A percentile compares a stretch with the other conserved stretches of the same genome.
Conservation (phyloP, 2,329 filamentous ascomycete genomes). For the Dactylella cylindrospora region DNA sequence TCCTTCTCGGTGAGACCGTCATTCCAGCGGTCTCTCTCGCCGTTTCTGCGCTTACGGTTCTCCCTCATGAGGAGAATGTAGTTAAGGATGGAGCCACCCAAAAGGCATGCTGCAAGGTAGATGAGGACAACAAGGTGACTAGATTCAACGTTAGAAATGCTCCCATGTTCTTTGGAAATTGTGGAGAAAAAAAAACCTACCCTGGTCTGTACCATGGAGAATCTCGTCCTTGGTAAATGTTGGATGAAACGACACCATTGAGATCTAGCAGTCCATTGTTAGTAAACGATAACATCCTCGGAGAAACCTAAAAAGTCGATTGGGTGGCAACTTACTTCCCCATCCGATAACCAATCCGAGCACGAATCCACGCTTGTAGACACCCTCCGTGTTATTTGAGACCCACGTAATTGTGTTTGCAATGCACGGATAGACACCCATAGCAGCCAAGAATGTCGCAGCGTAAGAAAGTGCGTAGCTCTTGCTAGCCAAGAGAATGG, state of each 20-base stretch:
- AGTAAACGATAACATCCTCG: not conserved
- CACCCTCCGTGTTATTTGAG: constrained; percentile 83
- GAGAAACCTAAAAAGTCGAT: too few species aligned
- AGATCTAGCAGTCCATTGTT: constrained; percentile 71
- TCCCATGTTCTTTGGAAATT: not conserved
- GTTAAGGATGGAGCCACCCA: constrained; percentile 69
- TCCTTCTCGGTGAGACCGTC: constrained; percentile 66
- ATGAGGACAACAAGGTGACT: constrained; percentile 70
- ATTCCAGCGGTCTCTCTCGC: constrained; percentile 65
- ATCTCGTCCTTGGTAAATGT: constrained; percentile 32
- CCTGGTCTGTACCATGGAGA: constrained; percentile 39
- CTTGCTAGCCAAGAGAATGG: constrained; percentile 70
- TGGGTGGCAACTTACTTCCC: constrained; percentile 21
- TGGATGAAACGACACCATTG: constrained; percentile 73
- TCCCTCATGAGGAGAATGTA: constrained; percentile 64
- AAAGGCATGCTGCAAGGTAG: constrained; percentile 69
- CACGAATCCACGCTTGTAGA: constrained; percentile 86
- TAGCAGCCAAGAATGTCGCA: constrained; percentile 77
- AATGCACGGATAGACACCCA: constrained; percentile 86
- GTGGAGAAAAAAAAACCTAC: constrained; percentile 1
- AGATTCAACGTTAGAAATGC: constrained; percentile 54
- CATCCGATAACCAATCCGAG: constrained; percentile 77
- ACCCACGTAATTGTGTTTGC: constrained; percentile 86
- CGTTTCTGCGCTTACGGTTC: constrained; percentile 66
- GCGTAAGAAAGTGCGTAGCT: constrained; percentile 73